Base-by-base conservation (phyloP, 441 rosid genomes). In the Croton laevigatus region DNA sequence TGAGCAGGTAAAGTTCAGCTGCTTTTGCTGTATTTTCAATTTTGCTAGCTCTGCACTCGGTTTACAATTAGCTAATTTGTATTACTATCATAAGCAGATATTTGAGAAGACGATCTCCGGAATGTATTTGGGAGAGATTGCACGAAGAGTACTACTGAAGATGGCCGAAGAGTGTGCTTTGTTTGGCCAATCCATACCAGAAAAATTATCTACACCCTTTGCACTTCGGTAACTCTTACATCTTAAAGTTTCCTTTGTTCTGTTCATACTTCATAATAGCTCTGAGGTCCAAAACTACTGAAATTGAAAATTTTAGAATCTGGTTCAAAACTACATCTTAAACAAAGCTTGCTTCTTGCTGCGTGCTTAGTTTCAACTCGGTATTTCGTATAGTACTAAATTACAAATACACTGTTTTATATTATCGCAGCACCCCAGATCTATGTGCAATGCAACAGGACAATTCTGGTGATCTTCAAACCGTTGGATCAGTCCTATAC, bases 101-200 rank as follows among this genome's bases (percentile, higher is more conserved):
- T 87, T 81, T 68, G 98, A 94, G 88, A 94, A 90, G 87, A 94
- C 90, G 66, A 90, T 91, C 77, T 87, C 97, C 52, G 98, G 97
- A 71, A 94, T 94, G 97, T 91, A 90, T 79, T 87, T 88, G 9
- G 97, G 97, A 69, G 97, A 94, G 83, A 90, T 91, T 75, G 95
- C 83, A 9, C 81, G 94, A 14, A 72, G 90, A 73, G 90, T 79
- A 53, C 80, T 90, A 34, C 75, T 83, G 34, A 74, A 81, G 61
- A 87, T 94, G 89, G 88, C 90, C 36, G 79, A 79, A 77, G 91
- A 77, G 75, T 84, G 84, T 73, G 86, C 80, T 67, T 65, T 89
- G 67, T 91, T 94, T 59, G 89, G 93, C 52, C 67, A 78, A 59
- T 69, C 65, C 0, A 57, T 79, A 63, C 91, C 88, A 6, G 74